Base-by-base conservation (phyloP, 768 basidiomycete genomes). In the Rhizopogon sp. region DNA sequence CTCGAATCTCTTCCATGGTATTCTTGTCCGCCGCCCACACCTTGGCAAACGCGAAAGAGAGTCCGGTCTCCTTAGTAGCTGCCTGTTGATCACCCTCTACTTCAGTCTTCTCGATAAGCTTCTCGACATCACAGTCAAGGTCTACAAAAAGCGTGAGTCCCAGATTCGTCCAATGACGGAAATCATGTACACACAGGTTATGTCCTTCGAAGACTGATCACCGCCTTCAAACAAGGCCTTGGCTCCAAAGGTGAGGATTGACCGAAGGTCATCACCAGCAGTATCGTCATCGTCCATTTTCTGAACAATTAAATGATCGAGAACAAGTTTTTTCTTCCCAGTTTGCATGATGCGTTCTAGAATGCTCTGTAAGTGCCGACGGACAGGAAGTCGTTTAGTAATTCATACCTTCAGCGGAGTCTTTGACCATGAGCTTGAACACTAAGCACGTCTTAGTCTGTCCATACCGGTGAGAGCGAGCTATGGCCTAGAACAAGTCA, bases 341-440 rank as follows among this genome's bases (percentile, higher is more conserved):
- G 85, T 82, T 70, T 93, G 86, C 71, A 96, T 79, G 62, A 97
- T 98, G 43, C 87, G 88, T 64, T 97, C 94, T 96, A 62, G 40
- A 42, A n/a, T 59, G 16, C 39, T 63, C 55, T 56, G 57, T 51
- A 20, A 20, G 13, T 20, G 17, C 16, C 13, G 25, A 39, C 17
- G 41, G 13, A 37, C 20, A 37, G 22, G 17, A 37, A 37, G 13
- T 22, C 46, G 55, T 43, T 13, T n/a, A 43, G 39, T 17, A 46
- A 52, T 42, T 40, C 68, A 55, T 52, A 85, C 90, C 92, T 80
- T 95, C 92, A 10, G 95, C 92, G 6, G 93, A 92, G 54, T 88
- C 86, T 69, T 96, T 96, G 53, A 93, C 84, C 91, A 98, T 93
- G 41, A 99, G 72, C 66, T 96, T 98, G 78, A 98, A 96, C 25